These are phyloP conservation scores for Lepraria neglecta DNA, from an alignment of 495 filamentous ascomycete genomes.

Conservation along the genomic window DNA sequence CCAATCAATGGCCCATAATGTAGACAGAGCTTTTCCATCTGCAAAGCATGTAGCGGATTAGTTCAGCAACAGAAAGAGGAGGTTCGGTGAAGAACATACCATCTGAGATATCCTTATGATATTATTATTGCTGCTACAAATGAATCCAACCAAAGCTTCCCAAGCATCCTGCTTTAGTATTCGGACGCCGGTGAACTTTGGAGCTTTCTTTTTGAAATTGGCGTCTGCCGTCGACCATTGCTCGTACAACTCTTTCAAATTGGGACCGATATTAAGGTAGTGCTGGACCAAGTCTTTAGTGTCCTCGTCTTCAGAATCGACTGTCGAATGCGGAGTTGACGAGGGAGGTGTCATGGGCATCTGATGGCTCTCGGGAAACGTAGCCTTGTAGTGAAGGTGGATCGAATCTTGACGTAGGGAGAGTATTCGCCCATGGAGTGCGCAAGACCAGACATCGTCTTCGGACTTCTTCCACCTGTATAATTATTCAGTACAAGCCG, in stretches of 20 bases:
- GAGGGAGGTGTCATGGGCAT: slow-evolving; percentile 36
- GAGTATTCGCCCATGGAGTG: slow-evolving; percentile 75
- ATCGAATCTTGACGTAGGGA: slow-evolving; percentile 75
- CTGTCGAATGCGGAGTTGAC: slow-evolving; percentile 29
- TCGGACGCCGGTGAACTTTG: slow-evolving; percentile 84
- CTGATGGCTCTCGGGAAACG: slow-evolving; percentile 42
- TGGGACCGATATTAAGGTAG: slow-evolving; percentile 75
- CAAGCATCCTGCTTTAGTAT: slow-evolving; percentile 93
- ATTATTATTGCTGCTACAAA: slow-evolving; percentile 99
- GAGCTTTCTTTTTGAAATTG: slow-evolving; percentile 84
- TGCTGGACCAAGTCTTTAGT: slow-evolving; percentile 61
- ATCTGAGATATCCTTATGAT: slow-evolving; percentile 91
- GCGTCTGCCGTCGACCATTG: slow-evolving; percentile 81
- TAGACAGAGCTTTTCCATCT: slow-evolving; percentile 75
- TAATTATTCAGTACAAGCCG: slow-evolving; percentile 7
- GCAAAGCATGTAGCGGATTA: slow-evolving; percentile 2
- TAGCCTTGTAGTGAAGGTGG: slow-evolving; percentile 74
- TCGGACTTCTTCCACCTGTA: slow-evolving; percentile 74
- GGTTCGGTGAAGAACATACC: slow-evolving; percentile 40
- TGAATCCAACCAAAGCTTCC: slow-evolving; percentile 91
- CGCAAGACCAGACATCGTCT: slow-evolving; percentile 83
- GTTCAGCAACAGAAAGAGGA: not conserved
- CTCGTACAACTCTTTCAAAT: slow-evolving; percentile 68
- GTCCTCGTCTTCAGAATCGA: slow-evolving; percentile 45
- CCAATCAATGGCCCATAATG: slow-evolving; percentile 77